Base-by-base conservation (phyloP, 2,329 filamentous ascomycete species). In the Monilinia polystroma region DNA sequence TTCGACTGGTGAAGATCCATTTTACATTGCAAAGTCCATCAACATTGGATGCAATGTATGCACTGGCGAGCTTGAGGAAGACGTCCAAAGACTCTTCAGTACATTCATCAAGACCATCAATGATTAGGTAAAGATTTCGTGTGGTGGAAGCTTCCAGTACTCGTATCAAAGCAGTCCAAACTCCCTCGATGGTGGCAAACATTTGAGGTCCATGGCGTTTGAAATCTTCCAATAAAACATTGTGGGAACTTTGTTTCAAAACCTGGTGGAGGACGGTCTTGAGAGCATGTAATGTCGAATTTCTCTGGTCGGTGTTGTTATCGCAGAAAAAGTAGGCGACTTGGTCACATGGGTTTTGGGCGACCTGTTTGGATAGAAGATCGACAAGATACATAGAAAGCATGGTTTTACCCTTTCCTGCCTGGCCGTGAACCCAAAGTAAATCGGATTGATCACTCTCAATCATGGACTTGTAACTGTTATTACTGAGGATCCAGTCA, bases 361-460 rank as follows among this genome's bases (percentile, higher is more conserved):
- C 64, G 6, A 66, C 58, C 41, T 66, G 57, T 38, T 66, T 66
- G 58, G 58, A 38, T 11, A 66, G 52, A 18, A 35, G 26, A 41
- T 66, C 64, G 29, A 66, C 52, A 4, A 66, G 64, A 29, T 54
- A 63, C 58, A 63, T 66, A 6, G 64, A 63, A 55, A 66, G 57
- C 64, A 66, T 66, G 26, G 64, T 63, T 66, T 66, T 66, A 47
- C 58, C 64, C n/a, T 66, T 66, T 47, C 64, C 64, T 52, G 64
- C 64, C 53, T 66, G 55, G 47, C 64, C 64, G 45, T 66, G 64
- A 26, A 66, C 38, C 64, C 64, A 66, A 23, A 66, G 35, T n/a
- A 66, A 47, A 32, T 66, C 64, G 3, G 64, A 66, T 63, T 63
- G 64, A 23, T 63, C 57, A 3, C 64, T 63, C n/a, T 66, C 57